Base-by-base conservation (phyloP, 1,284 basidiomycete genomes). In the Ceratobasidium papillatum region DNA sequence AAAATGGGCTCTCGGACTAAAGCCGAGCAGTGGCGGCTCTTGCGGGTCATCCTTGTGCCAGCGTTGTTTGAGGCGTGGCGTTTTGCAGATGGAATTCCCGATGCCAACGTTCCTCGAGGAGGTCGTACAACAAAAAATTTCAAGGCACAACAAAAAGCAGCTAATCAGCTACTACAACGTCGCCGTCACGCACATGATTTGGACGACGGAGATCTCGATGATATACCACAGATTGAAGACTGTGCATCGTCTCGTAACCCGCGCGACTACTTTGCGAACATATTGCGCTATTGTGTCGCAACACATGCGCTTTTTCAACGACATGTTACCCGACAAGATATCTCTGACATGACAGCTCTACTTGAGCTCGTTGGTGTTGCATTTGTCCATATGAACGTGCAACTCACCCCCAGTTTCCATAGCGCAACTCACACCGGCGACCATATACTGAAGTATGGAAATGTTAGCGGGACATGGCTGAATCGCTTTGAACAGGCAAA, bases 271-370 rank as follows among this genome's bases (percentile, higher is more conserved):
- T 41, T 36, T 17, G 51, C 32, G 1, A 56, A 56, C 43, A 52
- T 68, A 12, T 5, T 68, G 34, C 65, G 65, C 11, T 68, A 41
- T 54, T 56, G 34, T 17, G n/a, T 68, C 51, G 65, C 65, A 4
- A 12, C 11, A 22, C 36, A 52, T 2, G 36, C 1, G 1, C 17
- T 68, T 0, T 54, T 56, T 19, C 65, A 30, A 14, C 52, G 41
- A 9, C 30, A 17, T 2, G 14, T 52, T 32, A 38, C 32, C 19
- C 47, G 49, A n/a, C 36, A 43, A 19, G 36, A n/a, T 43, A 25
- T 43, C 2, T 3, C 32, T 0, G 38, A 43, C 14, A 43, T 43
- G 17, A n/a, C 34, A 4, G 14, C 36, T 22, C n/a, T 62, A 19
- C n/a, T 62, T 22, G 34, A 41, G 8, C 59, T 41, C 9, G 36